Percentiles rank a stretch among this genome's conserved stretches.
Conservation (phyloP, 768 basidiomycete species). For the Artomyces pyxidatus region DNA sequence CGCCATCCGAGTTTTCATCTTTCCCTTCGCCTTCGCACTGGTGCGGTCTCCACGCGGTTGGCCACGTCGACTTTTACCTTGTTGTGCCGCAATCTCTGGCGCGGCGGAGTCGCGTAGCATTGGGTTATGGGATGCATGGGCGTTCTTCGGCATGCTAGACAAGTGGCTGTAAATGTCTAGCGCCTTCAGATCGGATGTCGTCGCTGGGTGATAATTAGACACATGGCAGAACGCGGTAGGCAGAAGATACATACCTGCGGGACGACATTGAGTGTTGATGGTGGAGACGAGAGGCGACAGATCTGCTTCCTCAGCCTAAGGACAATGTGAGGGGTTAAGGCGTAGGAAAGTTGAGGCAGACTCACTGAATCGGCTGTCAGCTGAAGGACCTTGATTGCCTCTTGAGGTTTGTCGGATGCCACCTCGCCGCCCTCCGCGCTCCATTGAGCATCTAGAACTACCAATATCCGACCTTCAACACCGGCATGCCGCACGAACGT, state of each 20-base stretch:
- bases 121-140: conserved; percentile 37
- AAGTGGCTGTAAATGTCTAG: conserved; percentile 58
- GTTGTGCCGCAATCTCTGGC: conserved; percentile 8
- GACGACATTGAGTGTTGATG: conserved; percentile 36
- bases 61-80: conserved; percentile 3
- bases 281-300: conserved; percentile 29
- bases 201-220: conserved; percentile 29
- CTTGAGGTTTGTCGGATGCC: not conserved
- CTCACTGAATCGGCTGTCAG: not conserved
- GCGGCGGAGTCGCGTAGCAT: conserved; percentile 24
- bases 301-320: conserved; percentile 20
- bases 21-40: conserved; percentile 14
- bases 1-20: conserved; percentile 17
- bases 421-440: conserved; percentile 2
- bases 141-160: conserved; percentile 50
- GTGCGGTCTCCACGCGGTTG: not conserved
- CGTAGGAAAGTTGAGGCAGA: too few relatives aligned
- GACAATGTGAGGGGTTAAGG: too few relatives aligned
- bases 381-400: not conserved
- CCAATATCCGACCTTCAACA: conserved; percentile 33
- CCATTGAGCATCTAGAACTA: conserved; percentile 43
- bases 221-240: not conserved
- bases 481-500: conserved; percentile 38
- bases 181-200: conserved; percentile 36
- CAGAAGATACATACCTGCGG: conserved; percentile 35